Evolutionary conservation across 768 basidiomycete genomes (phyloP), one percentile per base, ranked within the genome.

Genomic region (Collybiopsis confluens): DNA sequence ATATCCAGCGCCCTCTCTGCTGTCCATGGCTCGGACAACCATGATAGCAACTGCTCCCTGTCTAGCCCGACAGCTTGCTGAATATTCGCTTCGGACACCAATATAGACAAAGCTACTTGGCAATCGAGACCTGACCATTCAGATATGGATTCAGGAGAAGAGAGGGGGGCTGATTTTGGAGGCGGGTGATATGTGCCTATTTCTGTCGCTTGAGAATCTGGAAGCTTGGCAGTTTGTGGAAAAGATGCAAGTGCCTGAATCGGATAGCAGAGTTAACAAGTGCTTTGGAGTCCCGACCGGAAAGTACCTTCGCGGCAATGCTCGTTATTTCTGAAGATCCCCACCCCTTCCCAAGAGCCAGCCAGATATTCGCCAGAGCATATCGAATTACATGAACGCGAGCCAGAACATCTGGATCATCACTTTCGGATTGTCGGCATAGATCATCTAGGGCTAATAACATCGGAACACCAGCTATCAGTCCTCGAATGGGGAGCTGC

Each of bases 391-490:
- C 78, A 53, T 67, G 71, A 23, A 74, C 70, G 55, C 82, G 81
- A 57, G 72, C 72, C 20, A 69, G 63, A 24, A 63, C 64, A n/a
- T 67, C 65, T 42, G 63, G 50, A 55, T 80, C 73, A 28, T 70
- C 67, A 10, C 63, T 62, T 16, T 74, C 71, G n/a, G 73, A 72
- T 24, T 73, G 60, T 30, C 73, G 73, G 3, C 79, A 70, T 9
- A 80, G 80, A 6, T 61, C 66, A 52, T 90, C 81, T 46, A 96
- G 66, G 1, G 89, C 84, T n/a, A 91, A 64, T 24, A 97, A 68
- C 90, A 97, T 93, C 4, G 94, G 93, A 30, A 91, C 69, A 20
- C 92, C 90, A 2, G 84, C 82, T 16, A 93, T 69, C 37, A 96
- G 61, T 2, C 84, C 88, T 38, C 86, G 81, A 24, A 86, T 70